These are phyloP conservation scores for Chalciporus piperatus DNA, from an alignment of 768 basidiomycete genomes.

Conservation along the genomic window DNA sequence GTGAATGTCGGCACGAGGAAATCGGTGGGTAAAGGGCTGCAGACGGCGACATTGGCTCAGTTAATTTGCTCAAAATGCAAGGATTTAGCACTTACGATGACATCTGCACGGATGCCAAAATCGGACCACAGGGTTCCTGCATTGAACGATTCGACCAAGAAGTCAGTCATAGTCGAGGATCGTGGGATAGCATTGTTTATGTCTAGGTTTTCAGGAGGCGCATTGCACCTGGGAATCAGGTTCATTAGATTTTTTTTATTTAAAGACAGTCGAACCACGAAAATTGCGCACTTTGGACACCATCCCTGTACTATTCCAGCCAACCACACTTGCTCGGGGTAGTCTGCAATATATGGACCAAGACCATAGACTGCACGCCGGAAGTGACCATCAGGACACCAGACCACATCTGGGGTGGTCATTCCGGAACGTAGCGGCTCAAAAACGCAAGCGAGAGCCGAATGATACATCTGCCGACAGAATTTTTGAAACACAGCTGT, in stretches of 20 bases:
- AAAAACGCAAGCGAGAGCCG: slow-evolving; percentile 27
- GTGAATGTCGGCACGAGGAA: slow-evolving; percentile 5
- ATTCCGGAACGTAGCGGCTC: slow-evolving; percentile 23
- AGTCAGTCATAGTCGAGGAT: slow-evolving; percentile 12
- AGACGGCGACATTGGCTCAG: too few relatives aligned
- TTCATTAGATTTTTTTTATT: slow-evolving; percentile 2
- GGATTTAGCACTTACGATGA: slow-evolving; percentile 26
- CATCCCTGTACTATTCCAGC: slow-evolving; percentile 35
- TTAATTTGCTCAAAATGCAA: background rate
- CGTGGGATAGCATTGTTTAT: background rate
- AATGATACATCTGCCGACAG: slow-evolving; percentile 29
- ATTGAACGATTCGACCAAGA: slow-evolving; percentile 8
- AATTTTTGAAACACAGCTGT: slow-evolving; percentile 15
- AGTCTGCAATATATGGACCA: slow-evolving; percentile 39
- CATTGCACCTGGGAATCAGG: slow-evolving; percentile 5
- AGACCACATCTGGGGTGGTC: slow-evolving; percentile 22
- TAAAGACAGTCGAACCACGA: background rate
- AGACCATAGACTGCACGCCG: slow-evolving; percentile 31
- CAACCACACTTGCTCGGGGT: slow-evolving; percentile 37
- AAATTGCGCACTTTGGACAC: slow-evolving; percentile 32
- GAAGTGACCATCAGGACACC: slow-evolving; percentile 33
- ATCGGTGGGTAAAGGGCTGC: slow-evolving; percentile 4
- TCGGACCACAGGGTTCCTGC: slow-evolving; percentile 30
- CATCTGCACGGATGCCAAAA: slow-evolving; percentile 32
- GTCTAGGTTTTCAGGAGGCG: slow-evolving; percentile 19